phyloP scores from a whole-genome alignment of 2,329 filamentous ascomycete genomes.

The Ceratocystis alfenasii region DNA sequence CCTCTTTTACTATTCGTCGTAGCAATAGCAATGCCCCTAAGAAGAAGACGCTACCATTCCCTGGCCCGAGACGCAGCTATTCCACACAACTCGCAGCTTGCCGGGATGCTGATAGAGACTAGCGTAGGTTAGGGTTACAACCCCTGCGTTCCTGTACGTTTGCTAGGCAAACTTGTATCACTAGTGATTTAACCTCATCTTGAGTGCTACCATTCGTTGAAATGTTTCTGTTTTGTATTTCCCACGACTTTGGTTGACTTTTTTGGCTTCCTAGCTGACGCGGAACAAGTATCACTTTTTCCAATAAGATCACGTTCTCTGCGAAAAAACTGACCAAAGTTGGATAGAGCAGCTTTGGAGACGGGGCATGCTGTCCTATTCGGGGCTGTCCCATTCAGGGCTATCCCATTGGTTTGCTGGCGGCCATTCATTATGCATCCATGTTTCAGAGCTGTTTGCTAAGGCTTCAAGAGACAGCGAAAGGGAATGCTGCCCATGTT shows the following conservation, averaged over 20 bases:
- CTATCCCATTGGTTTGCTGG: not conserved
- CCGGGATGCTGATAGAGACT: no score
- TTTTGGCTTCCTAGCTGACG: not conserved
- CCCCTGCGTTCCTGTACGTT: not conserved
- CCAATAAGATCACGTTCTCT: not conserved
- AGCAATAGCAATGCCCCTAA: not conserved
- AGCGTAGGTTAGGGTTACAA: not conserved
- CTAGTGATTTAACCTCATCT: not conserved
- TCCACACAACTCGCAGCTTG: not conserved
- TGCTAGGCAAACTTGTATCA: not conserved
- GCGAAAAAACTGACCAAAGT: not conserved
- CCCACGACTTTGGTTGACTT: not conserved
- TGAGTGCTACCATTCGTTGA: not conserved
- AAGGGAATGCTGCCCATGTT: not conserved
- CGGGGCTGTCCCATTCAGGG: not conserved
- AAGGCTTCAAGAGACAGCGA: not conserved
- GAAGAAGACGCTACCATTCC: not conserved
- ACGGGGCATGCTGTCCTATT: not conserved
- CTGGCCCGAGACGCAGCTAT: not conserved
- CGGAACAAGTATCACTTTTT: not conserved
- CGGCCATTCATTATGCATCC: not conserved
- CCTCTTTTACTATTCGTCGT: not conserved
- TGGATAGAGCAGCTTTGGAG: not conserved
- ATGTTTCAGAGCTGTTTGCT: not conserved
- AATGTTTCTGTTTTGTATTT: not conserved